Evolutionary conservation across 495 filamentous ascomycete species (phyloP).

Genomic region (Aspergillus panamensis): DNA sequence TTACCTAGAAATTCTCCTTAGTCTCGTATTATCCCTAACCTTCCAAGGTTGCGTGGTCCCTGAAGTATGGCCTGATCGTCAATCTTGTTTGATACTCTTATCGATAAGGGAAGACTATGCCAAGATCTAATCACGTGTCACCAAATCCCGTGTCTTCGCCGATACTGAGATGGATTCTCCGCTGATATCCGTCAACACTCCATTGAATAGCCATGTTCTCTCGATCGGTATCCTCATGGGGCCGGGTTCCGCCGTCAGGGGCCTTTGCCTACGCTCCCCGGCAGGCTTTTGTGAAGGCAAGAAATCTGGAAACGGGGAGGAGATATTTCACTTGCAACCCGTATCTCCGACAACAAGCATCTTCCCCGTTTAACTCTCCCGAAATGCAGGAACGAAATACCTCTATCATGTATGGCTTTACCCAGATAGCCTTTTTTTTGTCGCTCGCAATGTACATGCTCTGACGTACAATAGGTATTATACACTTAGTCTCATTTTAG

Average conservation of each 20-base stretch:
- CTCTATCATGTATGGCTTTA: constrained; percentile 38
- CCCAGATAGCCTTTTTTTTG: not conserved
- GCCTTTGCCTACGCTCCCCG: constrained; percentile 17
- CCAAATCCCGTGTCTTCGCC: constrained; percentile 10
- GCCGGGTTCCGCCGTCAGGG: constrained; percentile 21
- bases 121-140: constrained; percentile 27
- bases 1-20: no score
- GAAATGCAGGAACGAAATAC: constrained; percentile 43
- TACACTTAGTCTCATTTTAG: constrained; percentile 78
- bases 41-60: no score
- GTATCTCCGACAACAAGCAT: constrained; percentile 28
- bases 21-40: no score
- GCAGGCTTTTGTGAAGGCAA: constrained; percentile 15
- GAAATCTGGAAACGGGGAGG: constrained; percentile 26
- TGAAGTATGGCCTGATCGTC: not conserved
- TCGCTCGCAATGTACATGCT: not conserved
- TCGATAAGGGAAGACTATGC: constrained; percentile 17
- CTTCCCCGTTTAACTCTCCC: constrained; percentile 41
- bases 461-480: constrained; percentile 61
- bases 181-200: constrained; percentile 12
- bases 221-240: constrained; percentile 29
- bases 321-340: constrained; percentile 41
- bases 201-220: constrained; percentile 33
- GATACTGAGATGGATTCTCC: constrained; percentile 15
- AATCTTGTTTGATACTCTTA: constrained; percentile 5